Evolutionary conservation across 345 rosid species (phyloP), one percentile per base, ranked within the genome.

Genomic region (Sisymbrium altissimum): DNA sequence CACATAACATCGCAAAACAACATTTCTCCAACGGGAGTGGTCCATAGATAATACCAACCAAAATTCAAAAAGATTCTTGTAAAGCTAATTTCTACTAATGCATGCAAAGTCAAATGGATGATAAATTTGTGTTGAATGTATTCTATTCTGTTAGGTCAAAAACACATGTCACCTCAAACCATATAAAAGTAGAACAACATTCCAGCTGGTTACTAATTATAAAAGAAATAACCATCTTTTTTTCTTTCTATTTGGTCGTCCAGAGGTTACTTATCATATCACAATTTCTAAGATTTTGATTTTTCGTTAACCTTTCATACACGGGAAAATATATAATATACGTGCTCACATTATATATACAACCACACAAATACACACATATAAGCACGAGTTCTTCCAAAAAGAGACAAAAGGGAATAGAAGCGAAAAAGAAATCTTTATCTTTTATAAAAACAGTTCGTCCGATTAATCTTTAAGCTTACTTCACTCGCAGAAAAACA

Each of bases 81-180:
- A 75, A 61, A 70, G 76, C 39, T 55, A 70, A 60, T 43, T 76
- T 62, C 57, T 75, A 52, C 64, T 11, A 64, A 55, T 70, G 80
- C 75, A 76, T 64, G 75, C 44, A 76, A 76, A 76, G 80, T 76
- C 75, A 76, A 76, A 62, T n/a, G 71, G 52, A 76, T 55, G 45
- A 70, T 70, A 76, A 76, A 76, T 70, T 62, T 45, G 7, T 70
- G 80, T 76, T 70, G 80, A 76, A 76, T 76, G 53, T 76, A 44
- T 76, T 76, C 9, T 69, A 62, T 69, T 75, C 75, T 23, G 65
- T 69, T 69, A 63, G 80, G 75, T 76, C 80, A 63, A 70, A 76
- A 56, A 76, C 66, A 69, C 43, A 70, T 70, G 80, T 76, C 80
- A 76, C 75, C 60, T 76, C 75, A 76, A 63, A 76, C 66, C 25